A percentile compares a stretch with the other conserved stretches of the same genome.
phyloP scores from a whole-genome alignment of 2,329 filamentous ascomycete species.

The Shiraia sp. region DNA sequence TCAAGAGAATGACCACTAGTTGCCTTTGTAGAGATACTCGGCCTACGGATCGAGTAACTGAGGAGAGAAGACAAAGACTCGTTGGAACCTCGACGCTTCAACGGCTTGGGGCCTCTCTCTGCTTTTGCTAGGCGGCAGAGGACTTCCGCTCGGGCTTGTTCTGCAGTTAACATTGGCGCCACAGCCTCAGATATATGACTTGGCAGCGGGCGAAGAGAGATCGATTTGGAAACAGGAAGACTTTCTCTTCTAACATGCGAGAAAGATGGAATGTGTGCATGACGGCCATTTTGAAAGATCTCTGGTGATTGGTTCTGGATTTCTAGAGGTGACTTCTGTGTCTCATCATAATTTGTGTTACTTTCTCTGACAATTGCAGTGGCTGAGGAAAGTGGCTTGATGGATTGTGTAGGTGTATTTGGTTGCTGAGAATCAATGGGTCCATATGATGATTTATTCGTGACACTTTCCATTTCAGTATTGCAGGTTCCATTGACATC shows the following conservation, averaged over 20 bases:
- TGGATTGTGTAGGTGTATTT: no score
- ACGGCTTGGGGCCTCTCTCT: not conserved
- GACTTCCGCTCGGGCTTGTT: not conserved
- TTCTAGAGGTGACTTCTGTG: no score
- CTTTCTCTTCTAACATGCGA: slow-evolving; percentile 1
- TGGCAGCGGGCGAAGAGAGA: not conserved
- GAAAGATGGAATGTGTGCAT: slow-evolving; percentile 1
- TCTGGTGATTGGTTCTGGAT: not conserved
- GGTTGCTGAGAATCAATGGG: no score
- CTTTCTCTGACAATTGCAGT: not conserved
- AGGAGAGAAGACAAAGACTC: slow-evolving; percentile 3
- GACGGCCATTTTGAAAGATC: not conserved
- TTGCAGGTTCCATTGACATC: no score
- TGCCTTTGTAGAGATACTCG: not conserved
- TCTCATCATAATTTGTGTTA: no score
- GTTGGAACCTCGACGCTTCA: slow-evolving; percentile 3
- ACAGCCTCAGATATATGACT: not conserved
- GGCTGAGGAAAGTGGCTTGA: not conserved
- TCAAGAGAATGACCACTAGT: slow-evolving; percentile 5
- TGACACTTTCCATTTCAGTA: no score
- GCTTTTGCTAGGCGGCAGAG: slow-evolving; percentile 2
- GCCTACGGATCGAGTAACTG: slow-evolving; percentile 3
- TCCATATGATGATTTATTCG: no score
- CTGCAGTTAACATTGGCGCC: not conserved
- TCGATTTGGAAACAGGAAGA: not conserved